Evolutionary conservation across 441 rosid species (phyloP).

Genomic region (Hura crepitans): DNA sequence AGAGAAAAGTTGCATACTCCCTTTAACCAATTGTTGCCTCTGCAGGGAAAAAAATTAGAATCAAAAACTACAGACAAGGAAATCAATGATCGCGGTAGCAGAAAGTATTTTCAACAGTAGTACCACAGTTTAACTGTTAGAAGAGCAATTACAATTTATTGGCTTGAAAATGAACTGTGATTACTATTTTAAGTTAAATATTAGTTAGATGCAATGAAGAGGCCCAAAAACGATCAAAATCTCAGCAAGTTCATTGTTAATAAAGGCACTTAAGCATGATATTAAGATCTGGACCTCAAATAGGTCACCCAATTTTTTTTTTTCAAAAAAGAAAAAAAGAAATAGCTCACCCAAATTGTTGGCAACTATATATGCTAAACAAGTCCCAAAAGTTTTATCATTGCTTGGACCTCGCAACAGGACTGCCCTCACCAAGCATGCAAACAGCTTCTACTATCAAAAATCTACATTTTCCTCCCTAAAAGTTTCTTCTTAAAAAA

Average conservation of each 20-base stretch:
- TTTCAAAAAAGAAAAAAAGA: too few species aligned
- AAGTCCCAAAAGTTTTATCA: not conserved
- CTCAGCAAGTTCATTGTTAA: not conserved
- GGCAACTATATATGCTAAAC: not conserved
- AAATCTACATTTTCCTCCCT: not conserved
- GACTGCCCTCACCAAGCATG: not conserved
- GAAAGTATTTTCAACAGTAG: not conserved
- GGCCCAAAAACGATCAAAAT: not conserved
- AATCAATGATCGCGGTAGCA: not conserved
- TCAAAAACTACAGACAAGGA: not conserved
- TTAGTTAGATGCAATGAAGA: not conserved
- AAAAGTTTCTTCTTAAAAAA: not conserved
- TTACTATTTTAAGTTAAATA: not conserved
- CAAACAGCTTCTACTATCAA: not conserved
- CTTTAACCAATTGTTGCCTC: constrained; percentile 96
- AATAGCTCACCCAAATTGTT: not conserved
- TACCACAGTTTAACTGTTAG: not conserved
- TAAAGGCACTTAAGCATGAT: not conserved
- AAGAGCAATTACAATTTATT: not conserved
- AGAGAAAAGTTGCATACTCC: constrained; percentile 98
- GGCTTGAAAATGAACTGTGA: not conserved
- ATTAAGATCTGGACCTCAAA: not conserved
- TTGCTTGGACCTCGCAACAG: not conserved
- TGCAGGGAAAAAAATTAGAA: constrained; percentile 28
- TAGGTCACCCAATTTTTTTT: too few species aligned